A percentile compares a stretch with the other conserved stretches of the same genome.
Evolutionary conservation across 805 yeast genomes (phyloP).

Genomic region (Candida glaebosa): DNA sequence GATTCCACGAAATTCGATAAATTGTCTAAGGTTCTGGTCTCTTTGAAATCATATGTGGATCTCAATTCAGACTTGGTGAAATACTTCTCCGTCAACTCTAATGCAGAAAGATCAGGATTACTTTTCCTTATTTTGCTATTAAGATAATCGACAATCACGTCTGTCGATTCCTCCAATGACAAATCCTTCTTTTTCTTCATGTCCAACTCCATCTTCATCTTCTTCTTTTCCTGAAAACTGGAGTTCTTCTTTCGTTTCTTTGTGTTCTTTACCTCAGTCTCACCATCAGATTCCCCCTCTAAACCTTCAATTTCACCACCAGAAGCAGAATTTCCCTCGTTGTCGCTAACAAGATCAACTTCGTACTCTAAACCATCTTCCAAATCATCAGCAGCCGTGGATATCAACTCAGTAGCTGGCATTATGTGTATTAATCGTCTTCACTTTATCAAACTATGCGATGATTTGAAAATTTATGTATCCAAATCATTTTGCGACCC

Average conservation of each 20-base stretch:
- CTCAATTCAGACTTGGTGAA: conserved; percentile 54
- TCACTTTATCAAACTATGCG: background rate
- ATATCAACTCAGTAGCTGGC: background rate
- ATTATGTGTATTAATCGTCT: background rate
- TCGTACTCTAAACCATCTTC: conserved; percentile 75
- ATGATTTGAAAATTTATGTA: background rate
- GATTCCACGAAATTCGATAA: conserved; percentile 51
- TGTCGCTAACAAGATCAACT: conserved; percentile 38
- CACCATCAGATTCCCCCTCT: conserved; percentile 10
- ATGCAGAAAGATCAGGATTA: conserved; percentile 64
- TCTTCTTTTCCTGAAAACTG: conserved; percentile 61
- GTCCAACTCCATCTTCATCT: conserved; percentile 63
- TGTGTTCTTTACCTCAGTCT: conserved; percentile 9
- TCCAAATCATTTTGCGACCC: background rate
- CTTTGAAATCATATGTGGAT: conserved; percentile 55
- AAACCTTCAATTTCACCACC: conserved; percentile 25
- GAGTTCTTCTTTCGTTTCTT: conserved; percentile 25
- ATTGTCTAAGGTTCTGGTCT: conserved; percentile 52
- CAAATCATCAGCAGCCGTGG: conserved; percentile 58
- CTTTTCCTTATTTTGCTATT: conserved; percentile 56
- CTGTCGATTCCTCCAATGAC: conserved; percentile 50
- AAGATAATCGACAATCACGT: conserved; percentile 63
- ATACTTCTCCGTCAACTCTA: conserved; percentile 70
- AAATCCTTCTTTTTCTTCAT: conserved; percentile 52
- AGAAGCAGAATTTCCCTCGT: conserved; percentile 28